Evolutionary conservation across 257 asterid genomes (phyloP).

Genomic region (Solanum appendiculatum): DNA sequence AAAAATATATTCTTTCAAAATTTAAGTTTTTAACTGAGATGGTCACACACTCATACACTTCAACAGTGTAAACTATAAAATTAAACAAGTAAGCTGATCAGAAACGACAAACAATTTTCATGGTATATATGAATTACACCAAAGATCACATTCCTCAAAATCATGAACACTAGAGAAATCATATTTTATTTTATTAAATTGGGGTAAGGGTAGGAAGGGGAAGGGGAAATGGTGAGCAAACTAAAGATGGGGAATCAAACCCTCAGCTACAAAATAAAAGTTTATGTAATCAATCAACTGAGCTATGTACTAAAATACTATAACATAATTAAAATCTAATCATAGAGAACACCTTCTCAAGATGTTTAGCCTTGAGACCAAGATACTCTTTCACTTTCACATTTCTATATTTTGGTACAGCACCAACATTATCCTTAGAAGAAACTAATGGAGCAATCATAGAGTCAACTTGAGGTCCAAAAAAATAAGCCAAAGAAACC

Average conservation of each 20-base stretch:
- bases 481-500: slow-evolving; percentile 33
- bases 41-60: too few relatives aligned
- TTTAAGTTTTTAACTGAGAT: not conserved
- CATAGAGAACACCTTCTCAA: slow-evolving; percentile 37
- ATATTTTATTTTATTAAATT: too few relatives aligned
- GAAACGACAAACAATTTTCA: too few relatives aligned
- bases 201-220: too few relatives aligned
- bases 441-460: slow-evolving; percentile 26
- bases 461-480: slow-evolving; percentile 37
- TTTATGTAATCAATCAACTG: too few relatives aligned
- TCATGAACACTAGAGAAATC: not conserved
- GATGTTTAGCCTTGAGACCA: slow-evolving; percentile 41
- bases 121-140: not conserved
- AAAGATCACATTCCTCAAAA: not conserved
- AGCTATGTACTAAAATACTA: not conserved
- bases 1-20: too few relatives aligned
- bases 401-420: slow-evolving; percentile 26
- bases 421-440: not conserved
- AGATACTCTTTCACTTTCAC: slow-evolving; percentile 46
- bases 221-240: too few relatives aligned
- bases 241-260: not conserved
- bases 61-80: too few relatives aligned
- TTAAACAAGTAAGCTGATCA: too few relatives aligned
- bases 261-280: too few relatives aligned
- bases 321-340: not conserved